Evolutionary conservation across 2,329 filamentous ascomycete species (phyloP).

Genomic region (Dactylellina leptospora): DNA sequence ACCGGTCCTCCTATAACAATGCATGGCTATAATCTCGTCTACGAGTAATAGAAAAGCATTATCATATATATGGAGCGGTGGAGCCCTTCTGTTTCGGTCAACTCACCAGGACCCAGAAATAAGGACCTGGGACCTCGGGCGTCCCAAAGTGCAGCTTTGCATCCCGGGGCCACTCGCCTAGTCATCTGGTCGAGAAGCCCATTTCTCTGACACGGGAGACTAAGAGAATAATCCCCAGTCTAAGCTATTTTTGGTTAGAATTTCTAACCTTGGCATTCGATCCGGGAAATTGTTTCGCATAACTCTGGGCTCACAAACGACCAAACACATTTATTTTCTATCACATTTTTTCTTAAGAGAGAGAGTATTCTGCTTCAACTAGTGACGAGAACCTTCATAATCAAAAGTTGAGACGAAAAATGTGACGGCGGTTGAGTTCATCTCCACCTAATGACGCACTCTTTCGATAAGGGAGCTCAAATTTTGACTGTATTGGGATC

Average conservation of each 20-base stretch:
- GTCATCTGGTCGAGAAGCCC: slow-evolving; percentile 18
- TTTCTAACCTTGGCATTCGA: slow-evolving; percentile 1
- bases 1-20: background rate
- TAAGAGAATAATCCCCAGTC: background rate
- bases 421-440: slow-evolving; percentile 45
- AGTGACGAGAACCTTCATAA: background rate
- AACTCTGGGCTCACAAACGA: background rate
- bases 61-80: slow-evolving; percentile 23
- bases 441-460: slow-evolving; percentile 49
- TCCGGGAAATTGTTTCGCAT: background rate
- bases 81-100: slow-evolving; percentile 20
- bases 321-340: background rate
- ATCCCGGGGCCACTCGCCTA: slow-evolving; percentile 23
- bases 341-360: background rate
- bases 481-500: no score
- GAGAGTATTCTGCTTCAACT: background rate
- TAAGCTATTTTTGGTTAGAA: background rate
- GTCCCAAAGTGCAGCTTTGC: slow-evolving; percentile 37
- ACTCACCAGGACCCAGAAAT: slow-evolving; percentile 22
- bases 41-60: slow-evolving; percentile 7
- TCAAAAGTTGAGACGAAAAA: slow-evolving; percentile 23
- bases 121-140: slow-evolving; percentile 38
- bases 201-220: background rate
- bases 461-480: no score
- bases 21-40: slow-evolving; percentile 12